Evolutionary conservation across 768 basidiomycete genomes (phyloP), one percentile per base, ranked within the genome.

Genomic region (Agrocybe praecox): DNA sequence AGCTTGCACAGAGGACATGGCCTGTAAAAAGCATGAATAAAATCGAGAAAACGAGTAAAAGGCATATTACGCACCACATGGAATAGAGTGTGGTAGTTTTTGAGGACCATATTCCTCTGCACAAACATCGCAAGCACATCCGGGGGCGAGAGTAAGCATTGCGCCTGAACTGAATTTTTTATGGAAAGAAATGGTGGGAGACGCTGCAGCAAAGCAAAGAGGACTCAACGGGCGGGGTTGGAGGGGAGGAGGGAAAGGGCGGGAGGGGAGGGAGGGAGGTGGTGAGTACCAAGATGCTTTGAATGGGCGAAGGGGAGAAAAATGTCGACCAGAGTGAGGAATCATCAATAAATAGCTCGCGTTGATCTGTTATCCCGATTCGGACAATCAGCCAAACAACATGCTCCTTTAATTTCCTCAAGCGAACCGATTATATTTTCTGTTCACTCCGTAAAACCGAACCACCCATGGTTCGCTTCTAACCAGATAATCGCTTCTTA

Each of bases 71-170:
- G 26, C 26, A 29, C 90, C 90, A 75, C 90, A 92, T 58, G 90
- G 87, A 69, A 92, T 91, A 51, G 84, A 89, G 71, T 92, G 87
- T 59, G 90, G 90, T 60, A 83, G 76, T 71, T 84, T 85, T 65
- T 86, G 86, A 56, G 84, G 77, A 69, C 87, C 87, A 74, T 83
- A 92, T 79, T 92, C 89, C 76, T 92, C 90, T 67, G 90, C 90
- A 80, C 90, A 92, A 69, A 92, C 90, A 81, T 92, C 90, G 86
- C 90, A 92, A 72, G 86, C 80, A 72, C 88, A 91, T 74, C 88
- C 88, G 73, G 88, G 84, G 77, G 77, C 81, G 69, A 92, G 88
- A 71, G 90, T 88, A 77, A 92, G 84, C 90, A 92, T 92, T 49
- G 48, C 50, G 33, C 24, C 36, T 34, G 15, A 33, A 10, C 18